These are phyloP conservation scores for Leccinum pachyderme DNA, from an alignment of 1,284 basidiomycete species.

Conservation along the genomic window DNA sequence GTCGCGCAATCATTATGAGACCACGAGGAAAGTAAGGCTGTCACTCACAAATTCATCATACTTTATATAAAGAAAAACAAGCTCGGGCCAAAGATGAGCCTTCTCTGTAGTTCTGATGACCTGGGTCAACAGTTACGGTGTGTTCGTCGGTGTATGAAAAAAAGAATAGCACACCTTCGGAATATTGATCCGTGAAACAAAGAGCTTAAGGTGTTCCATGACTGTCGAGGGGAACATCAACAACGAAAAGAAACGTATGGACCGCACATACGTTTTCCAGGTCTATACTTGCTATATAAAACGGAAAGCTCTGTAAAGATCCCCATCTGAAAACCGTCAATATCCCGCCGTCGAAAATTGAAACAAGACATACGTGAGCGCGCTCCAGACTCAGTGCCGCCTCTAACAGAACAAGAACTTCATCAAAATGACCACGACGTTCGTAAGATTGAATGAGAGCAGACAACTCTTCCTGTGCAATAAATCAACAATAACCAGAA, in stretches of 20 bases:
- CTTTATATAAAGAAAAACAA: constrained; percentile 97
- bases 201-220: constrained; percentile 98
- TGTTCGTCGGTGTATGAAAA: constrained; percentile 1
- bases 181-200: constrained; percentile 97
- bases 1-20: constrained; percentile 1
- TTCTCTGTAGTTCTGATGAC: constrained; percentile 95
- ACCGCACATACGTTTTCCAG: constrained; percentile 75
- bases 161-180: constrained; percentile 49
- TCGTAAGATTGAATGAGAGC: constrained; percentile 87
- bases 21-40: neutral
- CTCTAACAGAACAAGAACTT: constrained; percentile 89
- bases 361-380: constrained; percentile 71
- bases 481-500: constrained; percentile 3
- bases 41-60: constrained; percentile 87
- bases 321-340: constrained; percentile 61
- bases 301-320: constrained; percentile 95
- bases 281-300: constrained; percentile 94
- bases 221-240: constrained; percentile 46
- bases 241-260: constrained; percentile 12
- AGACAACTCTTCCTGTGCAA: constrained; percentile 78
- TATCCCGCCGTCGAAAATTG: neutral
- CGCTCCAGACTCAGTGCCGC: constrained; percentile 94
- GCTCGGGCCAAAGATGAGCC: constrained; percentile 98
- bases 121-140: constrained; percentile 34
- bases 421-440: constrained; percentile 90